Conservation (phyloP, 768 basidiomycete species). For the Rhodosporidiobolus sp. region DNA sequence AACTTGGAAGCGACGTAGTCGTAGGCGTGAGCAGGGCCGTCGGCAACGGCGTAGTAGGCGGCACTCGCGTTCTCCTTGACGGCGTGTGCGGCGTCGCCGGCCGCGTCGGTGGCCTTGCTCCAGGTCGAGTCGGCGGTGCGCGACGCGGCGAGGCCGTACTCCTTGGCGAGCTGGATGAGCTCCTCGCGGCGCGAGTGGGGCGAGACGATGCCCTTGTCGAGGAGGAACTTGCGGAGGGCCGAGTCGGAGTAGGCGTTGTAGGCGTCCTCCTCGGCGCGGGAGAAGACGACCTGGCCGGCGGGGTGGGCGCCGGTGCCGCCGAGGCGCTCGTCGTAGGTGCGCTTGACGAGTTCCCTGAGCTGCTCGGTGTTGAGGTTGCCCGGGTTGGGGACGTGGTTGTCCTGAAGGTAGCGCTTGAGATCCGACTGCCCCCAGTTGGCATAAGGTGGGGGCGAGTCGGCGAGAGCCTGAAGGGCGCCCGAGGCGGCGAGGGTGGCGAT, state of each 20-base stretch:
- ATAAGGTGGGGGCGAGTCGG: slow-evolving; percentile 22
- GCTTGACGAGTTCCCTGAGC: slow-evolving; percentile 51
- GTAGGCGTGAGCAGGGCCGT: slow-evolving; percentile 38
- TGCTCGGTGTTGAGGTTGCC: slow-evolving; percentile 49
- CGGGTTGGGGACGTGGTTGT: slow-evolving; percentile 52
- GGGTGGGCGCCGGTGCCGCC: slow-evolving; percentile 45
- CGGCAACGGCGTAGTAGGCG: slow-evolving; percentile 40
- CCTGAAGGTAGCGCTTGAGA: slow-evolving; percentile 66
- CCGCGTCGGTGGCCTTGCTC: slow-evolving; percentile 45
- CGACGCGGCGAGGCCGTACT: slow-evolving; percentile 51
- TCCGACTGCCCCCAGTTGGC: slow-evolving; percentile 62
- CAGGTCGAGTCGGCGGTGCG: slow-evolving; percentile 45
- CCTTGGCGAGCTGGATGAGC: slow-evolving; percentile 71
- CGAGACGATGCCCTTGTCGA: slow-evolving; percentile 80
- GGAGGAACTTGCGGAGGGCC: slow-evolving; percentile 72
- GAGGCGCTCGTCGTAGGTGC: slow-evolving; percentile 46
- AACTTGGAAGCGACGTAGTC: slow-evolving; percentile 33
- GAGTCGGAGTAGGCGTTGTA: slow-evolving; percentile 70
- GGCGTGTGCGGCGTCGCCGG: slow-evolving; percentile 43
- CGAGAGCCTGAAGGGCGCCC: neutral
- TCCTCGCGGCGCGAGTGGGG: slow-evolving; percentile 76
- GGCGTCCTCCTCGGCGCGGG: slow-evolving; percentile 46
- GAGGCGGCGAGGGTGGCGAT: slow-evolving; percentile 11
- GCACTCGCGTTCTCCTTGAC: slow-evolving; percentile 26
- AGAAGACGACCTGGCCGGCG: slow-evolving; percentile 65